Evolutionary conservation across 2,329 filamentous ascomycete species (phyloP).

Genomic region (Verticillium albo-atrum): DNA sequence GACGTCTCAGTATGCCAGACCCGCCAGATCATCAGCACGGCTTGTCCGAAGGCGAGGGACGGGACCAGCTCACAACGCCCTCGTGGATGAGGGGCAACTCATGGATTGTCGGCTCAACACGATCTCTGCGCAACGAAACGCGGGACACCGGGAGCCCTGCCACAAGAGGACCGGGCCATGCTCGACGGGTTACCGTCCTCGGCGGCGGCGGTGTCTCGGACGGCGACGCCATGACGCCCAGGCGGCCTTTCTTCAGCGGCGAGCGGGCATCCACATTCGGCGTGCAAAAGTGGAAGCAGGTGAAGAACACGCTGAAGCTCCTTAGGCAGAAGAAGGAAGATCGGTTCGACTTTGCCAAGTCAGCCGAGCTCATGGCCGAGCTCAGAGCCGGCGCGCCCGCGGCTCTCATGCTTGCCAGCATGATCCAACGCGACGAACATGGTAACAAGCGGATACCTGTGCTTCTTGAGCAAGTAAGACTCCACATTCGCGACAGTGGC

Average conservation of each 20-base stretch:
- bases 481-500: conserved; percentile 76
- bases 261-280: conserved; percentile 70
- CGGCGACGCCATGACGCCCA: conserved; percentile 53
- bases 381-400: conserved; percentile 88
- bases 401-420: conserved; percentile 89
- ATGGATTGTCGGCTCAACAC: conserved; percentile 48
- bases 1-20: conserved; percentile 64
- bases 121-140: conserved; percentile 41
- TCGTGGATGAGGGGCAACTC: conserved; percentile 57
- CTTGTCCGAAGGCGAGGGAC: conserved; percentile 71
- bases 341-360: conserved; percentile 89
- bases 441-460: conserved; percentile 94
- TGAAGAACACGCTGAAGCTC: conserved; percentile 82
- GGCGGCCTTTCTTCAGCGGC: conserved; percentile 52
- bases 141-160: conserved; percentile 50
- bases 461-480: conserved; percentile 87
- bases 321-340: conserved; percentile 81
- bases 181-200: conserved; percentile 62
- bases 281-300: conserved; percentile 84
- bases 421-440: conserved; percentile 96
- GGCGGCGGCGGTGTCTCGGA: conserved; percentile 62
- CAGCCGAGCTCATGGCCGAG: conserved; percentile 93
- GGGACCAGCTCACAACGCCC: conserved; percentile 53
- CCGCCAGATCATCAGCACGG: conserved; percentile 54
- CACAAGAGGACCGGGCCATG: conserved; percentile 55